These are phyloP conservation scores for Chalaropsis thielavioides DNA, from an alignment of 2,329 filamentous ascomycete genomes.

Conservation along the genomic window DNA sequence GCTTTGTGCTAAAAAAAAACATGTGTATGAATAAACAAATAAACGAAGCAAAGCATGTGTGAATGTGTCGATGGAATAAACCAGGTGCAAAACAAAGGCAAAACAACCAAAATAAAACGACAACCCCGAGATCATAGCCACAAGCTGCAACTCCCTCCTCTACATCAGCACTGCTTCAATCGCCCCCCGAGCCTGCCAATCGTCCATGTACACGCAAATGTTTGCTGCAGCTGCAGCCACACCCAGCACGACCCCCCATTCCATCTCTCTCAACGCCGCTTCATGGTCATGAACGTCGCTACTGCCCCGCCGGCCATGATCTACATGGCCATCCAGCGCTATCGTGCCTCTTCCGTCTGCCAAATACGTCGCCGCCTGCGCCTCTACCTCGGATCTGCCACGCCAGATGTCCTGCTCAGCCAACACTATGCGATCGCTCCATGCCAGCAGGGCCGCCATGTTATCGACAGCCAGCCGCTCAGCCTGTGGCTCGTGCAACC, in stretches of 20 bases:
- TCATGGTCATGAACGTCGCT: not conserved
- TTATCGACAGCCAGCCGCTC: slow-evolving; percentile 23
- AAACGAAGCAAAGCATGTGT: slow-evolving; percentile 1
- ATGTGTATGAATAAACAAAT: slow-evolving; percentile 10
- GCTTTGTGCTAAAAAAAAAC: not conserved
- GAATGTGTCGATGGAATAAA: not conserved
- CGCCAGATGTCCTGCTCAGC: slow-evolving; percentile 21
- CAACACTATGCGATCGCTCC: slow-evolving; percentile 19
- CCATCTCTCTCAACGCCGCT: not conserved
- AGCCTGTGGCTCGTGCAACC: slow-evolving; percentile 22
- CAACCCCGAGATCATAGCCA: not conserved
- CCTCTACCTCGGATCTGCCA: slow-evolving; percentile 4
- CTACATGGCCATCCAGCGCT: not conserved
- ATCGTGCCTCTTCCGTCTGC: not conserved
- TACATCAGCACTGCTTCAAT: slow-evolving; percentile 9
- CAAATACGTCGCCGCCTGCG: not conserved
- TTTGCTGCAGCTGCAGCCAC: slow-evolving; percentile 15
- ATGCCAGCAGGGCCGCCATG: slow-evolving; percentile 23
- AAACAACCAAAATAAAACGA: not conserved
- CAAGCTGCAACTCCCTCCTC: not conserved
- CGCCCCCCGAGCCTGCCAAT: slow-evolving; percentile 2
- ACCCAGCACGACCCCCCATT: slow-evolving; percentile 9
- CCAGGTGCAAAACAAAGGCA: not conserved
- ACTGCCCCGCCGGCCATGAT: not conserved
- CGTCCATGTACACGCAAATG: slow-evolving; percentile 13